Evolutionary conservation across 495 filamentous ascomycete species (phyloP).

Genomic region (Astrothelium subdiscretum): DNA sequence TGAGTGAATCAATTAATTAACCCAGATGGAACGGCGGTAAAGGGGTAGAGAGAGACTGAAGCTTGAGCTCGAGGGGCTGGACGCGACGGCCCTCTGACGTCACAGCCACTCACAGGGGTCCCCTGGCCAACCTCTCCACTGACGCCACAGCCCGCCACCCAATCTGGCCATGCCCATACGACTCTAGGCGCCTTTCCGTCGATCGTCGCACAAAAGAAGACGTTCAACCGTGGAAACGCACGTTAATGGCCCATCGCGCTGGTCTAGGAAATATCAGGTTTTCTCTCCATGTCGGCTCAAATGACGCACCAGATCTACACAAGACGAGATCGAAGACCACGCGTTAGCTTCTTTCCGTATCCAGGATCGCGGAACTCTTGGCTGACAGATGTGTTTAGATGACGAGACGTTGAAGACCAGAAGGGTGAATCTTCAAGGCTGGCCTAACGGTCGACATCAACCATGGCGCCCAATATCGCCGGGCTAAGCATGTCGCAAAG

Average conservation of each 20-base stretch:
- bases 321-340: neutral
- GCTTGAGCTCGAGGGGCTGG: neutral
- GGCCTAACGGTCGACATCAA: neutral
- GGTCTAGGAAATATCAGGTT: neutral
- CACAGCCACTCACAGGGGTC: neutral
- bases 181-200: neutral
- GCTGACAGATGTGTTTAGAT: neutral
- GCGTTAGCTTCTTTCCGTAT: neutral
- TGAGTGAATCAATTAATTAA: neutral
- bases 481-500: conserved; percentile 25
- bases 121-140: neutral
- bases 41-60: neutral
- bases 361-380: too few relatives aligned
- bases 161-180: neutral
- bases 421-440: neutral
- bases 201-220: neutral
- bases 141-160: neutral
- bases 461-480: conserved; percentile 5
- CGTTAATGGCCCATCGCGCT: neutral
- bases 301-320: neutral
- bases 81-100: neutral
- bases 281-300: neutral
- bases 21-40: neutral
- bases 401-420: neutral
- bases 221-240: neutral